Base-by-base conservation (phyloP, 2,329 filamentous ascomycete species). In the Capronia epimyces region DNA sequence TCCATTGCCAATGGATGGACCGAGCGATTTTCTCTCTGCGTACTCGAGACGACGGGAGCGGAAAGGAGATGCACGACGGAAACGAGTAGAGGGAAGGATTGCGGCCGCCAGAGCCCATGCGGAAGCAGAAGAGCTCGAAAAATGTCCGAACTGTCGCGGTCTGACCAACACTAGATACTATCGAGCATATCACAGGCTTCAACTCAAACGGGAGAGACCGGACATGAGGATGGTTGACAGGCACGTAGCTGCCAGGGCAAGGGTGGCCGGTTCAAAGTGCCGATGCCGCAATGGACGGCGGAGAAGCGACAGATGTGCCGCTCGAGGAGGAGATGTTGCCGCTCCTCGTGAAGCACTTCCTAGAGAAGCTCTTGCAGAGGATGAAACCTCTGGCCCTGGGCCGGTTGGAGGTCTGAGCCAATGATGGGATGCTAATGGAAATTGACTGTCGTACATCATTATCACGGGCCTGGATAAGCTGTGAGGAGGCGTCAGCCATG, bases 161-260 rank as follows among this genome's bases (percentile, higher is more conserved):
- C 37, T 51, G 21, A 51, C 24, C 18, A 37, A 25, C 15, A 56
- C 50, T 13, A 43, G 13, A 13, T 44, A 45, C 41, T 36, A 49
- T 18, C 50, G 39, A 12, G 48, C 36, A 27, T 49, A 45, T 45
- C 45, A 51, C 16, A 24, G 46, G 10, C 31, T 52, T 13, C 46
- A 49, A 44, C 53, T 56, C 25, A 49, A 48, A 29, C 18, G 49
- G 22, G 52, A 52, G 37, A 40, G 45, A 12, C 55, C 55, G n/a
- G 41, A 46, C 21, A 48, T 50, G 52, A 45, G 25, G 8, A 18
- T 16, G 8, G 6, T 52, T 2, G 43, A 57, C 13, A 44, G 49
- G 24, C 43, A 36, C 32, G 52, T 29, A 16, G 29, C 29, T 3
- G 41, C 27, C 15, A 51, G 37, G 32, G 48, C 48, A 15, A 44